These are phyloP conservation scores for Nepenthes alata DNA, from an alignment of 179 eudicot species.

Conservation along the genomic window DNA sequence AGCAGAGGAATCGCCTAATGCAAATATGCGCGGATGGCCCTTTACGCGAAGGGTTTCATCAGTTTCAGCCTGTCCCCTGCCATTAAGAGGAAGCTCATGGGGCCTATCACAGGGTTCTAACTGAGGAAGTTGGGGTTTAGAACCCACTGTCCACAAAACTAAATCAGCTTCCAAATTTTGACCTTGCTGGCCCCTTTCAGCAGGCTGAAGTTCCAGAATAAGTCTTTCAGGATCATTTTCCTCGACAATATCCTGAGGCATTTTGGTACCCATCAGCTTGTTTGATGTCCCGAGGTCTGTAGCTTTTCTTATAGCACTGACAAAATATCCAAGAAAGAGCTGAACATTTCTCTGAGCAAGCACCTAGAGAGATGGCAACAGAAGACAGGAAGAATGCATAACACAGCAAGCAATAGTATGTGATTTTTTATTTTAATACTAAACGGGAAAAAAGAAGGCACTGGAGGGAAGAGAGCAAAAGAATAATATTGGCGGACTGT, in stretches of 20 bases:
- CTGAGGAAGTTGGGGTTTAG: conserved; percentile 66
- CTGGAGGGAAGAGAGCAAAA: conserved; percentile 2
- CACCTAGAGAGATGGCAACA: conserved; percentile 36
- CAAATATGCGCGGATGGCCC: conserved; percentile 91
- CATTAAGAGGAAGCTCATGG: conserved; percentile 66
- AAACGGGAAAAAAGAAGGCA: not conserved
- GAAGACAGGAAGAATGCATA: conserved; percentile 1
- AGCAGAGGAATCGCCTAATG: conserved; percentile 86
- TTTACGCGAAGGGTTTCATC: conserved; percentile 92
- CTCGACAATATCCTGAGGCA: conserved; percentile 6
- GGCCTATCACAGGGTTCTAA: conserved; percentile 46
- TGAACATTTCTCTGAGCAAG: conserved; percentile 69
- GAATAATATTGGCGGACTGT: not conserved
- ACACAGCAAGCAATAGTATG: too few relatives aligned
- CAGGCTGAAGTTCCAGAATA: conserved; percentile 62
- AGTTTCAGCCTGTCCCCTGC: conserved; percentile 85
- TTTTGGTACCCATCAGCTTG: conserved; percentile 10
- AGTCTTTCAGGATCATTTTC: conserved; percentile 34
- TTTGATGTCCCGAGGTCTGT: conserved; percentile 14
- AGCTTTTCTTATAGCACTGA: conserved; percentile 36
- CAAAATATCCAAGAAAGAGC: conserved; percentile 71
- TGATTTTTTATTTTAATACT: not conserved
- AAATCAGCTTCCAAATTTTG: conserved; percentile 74
- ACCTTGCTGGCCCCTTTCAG: conserved; percentile 53
- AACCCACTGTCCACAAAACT: conserved; percentile 93